A percentile compares a stretch with the other conserved stretches of the same genome.
Conservation (phyloP, 2,329 filamentous ascomycete genomes). For the Sporothrix curviconia region DNA sequence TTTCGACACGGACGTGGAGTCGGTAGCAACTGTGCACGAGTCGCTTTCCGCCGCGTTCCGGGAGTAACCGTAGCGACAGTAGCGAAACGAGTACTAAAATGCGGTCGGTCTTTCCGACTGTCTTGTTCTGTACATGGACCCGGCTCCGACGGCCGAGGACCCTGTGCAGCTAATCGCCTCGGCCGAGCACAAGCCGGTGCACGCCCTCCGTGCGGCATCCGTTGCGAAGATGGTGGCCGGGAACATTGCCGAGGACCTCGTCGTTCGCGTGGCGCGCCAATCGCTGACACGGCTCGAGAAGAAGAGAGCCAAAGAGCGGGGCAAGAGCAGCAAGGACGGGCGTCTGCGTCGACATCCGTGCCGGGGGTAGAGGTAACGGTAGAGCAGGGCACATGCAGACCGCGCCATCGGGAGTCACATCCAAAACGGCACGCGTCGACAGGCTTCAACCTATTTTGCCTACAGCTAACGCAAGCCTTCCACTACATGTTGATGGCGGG, state of each 20-base stretch:
- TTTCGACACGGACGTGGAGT: too few species aligned
- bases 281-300: constrained; percentile 7
- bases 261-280: constrained; percentile 13
- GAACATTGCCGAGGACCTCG: constrained; percentile 1
- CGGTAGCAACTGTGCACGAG: too few species aligned
- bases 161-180: constrained; percentile 8
- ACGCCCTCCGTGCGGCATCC: constrained; percentile 9
- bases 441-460: constrained; percentile 10
- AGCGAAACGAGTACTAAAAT: too few species aligned
- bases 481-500: constrained; percentile 15
- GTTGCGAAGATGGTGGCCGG: neutral
- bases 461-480: constrained; percentile 10
- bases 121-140: too few species aligned
- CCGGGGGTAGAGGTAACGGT: too few species aligned
- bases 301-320: neutral
- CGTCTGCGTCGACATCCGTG: too few species aligned
- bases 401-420: too few species aligned
- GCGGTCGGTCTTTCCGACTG: too few species aligned
- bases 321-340: neutral
- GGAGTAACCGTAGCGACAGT: too few species aligned
- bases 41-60: too few species aligned
- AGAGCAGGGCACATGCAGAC: neutral
- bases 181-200: constrained; percentile 12
- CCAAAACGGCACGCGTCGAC: too few species aligned
- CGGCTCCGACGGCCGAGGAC: neutral